These are phyloP conservation scores for Claviceps spartinae DNA, from an alignment of 2,329 filamentous ascomycete genomes.

Conservation along the genomic window DNA sequence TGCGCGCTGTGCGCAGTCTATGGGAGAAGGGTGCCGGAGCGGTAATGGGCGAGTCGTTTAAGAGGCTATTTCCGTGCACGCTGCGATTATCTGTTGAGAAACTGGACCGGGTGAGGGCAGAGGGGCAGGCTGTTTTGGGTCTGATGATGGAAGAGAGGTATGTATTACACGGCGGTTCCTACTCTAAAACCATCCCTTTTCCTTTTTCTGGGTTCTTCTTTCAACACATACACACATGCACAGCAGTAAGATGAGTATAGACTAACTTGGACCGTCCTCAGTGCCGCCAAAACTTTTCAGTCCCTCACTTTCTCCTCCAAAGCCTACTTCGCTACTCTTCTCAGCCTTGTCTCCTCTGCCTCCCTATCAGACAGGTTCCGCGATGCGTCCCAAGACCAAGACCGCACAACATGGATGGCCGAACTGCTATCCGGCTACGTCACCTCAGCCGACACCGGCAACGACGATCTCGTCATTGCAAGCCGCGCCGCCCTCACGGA, in stretches of 20 bases:
- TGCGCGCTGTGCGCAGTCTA: slow-evolving; percentile 59
- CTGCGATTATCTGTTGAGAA: slow-evolving; percentile 75
- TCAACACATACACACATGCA: not conserved
- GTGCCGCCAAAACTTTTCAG: slow-evolving; percentile 22
- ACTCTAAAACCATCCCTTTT: not conserved
- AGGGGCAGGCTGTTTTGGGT: slow-evolving; percentile 43
- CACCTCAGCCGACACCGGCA: slow-evolving; percentile 64
- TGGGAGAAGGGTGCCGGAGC: slow-evolving; percentile 25
- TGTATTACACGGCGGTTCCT: slow-evolving; percentile 8
- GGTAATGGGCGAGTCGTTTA: slow-evolving; percentile 19
- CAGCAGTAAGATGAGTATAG: not conserved
- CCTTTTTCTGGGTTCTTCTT: not conserved
- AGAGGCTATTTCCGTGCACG: slow-evolving; percentile 32
- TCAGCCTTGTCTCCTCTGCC: slow-evolving; percentile 29
- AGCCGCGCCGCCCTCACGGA: slow-evolving; percentile 51
- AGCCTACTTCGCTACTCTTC: slow-evolving; percentile 42
- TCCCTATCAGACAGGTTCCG: slow-evolving; percentile 24
- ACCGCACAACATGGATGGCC: slow-evolving; percentile 27
- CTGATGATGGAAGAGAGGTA: slow-evolving; percentile 33
- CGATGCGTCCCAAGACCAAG: slow-evolving; percentile 15
- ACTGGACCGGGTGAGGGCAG: slow-evolving; percentile 68
- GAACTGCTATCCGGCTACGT: slow-evolving; percentile 53
- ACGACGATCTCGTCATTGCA: slow-evolving; percentile 59
- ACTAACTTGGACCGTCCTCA: slow-evolving; percentile 13
- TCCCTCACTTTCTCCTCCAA: slow-evolving; percentile 41